Base-by-base conservation (phyloP, 2,329 filamentous ascomycete species). In the Helicocarpus griseus region DNA sequence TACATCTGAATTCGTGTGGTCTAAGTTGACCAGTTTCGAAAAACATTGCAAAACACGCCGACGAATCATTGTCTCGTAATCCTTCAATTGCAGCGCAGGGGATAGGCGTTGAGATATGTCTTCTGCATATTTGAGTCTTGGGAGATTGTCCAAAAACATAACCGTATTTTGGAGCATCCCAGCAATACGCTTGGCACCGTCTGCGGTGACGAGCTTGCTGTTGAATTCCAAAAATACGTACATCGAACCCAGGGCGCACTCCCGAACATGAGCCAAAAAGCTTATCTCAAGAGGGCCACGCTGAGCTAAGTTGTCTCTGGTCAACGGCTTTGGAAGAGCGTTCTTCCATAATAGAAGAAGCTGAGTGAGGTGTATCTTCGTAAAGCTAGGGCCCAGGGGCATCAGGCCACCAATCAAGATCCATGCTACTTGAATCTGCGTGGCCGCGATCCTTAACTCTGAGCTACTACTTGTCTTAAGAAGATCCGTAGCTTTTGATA, bases 391-490 rank as follows among this genome's bases (percentile, higher is more conserved):
- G 0, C 93, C 93, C 0, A 98, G 78, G 0, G 90, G 89, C 91
- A 97, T 97, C 50, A 98, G 73, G 0, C 94, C 93, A 35, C 94
- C 93, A 44, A 98, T 95, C 52, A 98, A 74, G 45, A 95, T 94
- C 91, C 93, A 98, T 4, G 93, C 93, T 2, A 98, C 90, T 65
- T 98, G 93, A 22, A 98, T 89, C 64, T 98, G 93, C 1, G 89
- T 95, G 61, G 88, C 88, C 5, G 93, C 95, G 33, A 93, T 83
- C 26, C 91, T 83, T 49, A 98, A 75, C 65, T 98, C 91, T 1
- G 89, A 93, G 63, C 89, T 88, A 43, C 89, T 85, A 65, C 89
- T 96, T 0, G 86, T 90, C 68, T 98, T 98, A 36, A 98, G 78
- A 26, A 98, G 75, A 36, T 88, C 87, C 0, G 90, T 97, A 1